These are phyloP conservation scores for Spiraea crenata DNA, from an alignment of 331 rosid genomes.

Conservation along the genomic window DNA sequence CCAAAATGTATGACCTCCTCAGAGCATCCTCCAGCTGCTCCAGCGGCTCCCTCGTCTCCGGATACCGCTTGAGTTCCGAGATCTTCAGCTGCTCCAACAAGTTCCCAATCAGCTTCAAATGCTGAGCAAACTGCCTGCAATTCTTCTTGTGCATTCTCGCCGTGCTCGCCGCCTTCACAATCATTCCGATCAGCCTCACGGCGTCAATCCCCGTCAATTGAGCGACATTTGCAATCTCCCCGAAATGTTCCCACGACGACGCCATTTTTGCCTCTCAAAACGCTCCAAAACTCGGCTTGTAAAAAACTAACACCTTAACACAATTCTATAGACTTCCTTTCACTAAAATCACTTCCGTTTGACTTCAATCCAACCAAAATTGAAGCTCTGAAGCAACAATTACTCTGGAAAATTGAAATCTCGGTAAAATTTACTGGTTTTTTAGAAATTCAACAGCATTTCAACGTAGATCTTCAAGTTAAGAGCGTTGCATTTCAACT, in stretches of 20 bases:
- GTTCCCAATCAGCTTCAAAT: slow-evolving; percentile 86
- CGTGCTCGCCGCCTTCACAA: slow-evolving; percentile 79
- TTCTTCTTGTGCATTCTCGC: slow-evolving; percentile 96
- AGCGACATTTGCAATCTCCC: slow-evolving; percentile 78
- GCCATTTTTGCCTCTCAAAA: slow-evolving; percentile 46
- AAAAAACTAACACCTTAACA: slow-evolving; percentile 3
- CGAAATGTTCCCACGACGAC: slow-evolving; percentile 72
- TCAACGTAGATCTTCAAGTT: slow-evolving; percentile 45
- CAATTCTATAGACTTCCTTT: not conserved
- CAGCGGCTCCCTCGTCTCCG: slow-evolving; percentile 93
- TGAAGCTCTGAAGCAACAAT: not conserved
- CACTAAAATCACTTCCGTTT: not conserved
- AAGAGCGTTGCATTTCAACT: slow-evolving; percentile 34
- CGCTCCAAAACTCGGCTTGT: slow-evolving; percentile 3
- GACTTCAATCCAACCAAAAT: not conserved
- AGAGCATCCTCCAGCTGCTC: slow-evolving; percentile 97
- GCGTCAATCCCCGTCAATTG: slow-evolving; percentile 91
- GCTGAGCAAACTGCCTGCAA: slow-evolving; percentile 88
- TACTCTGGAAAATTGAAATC: slow-evolving; percentile 1
- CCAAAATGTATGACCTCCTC: slow-evolving; percentile 78
- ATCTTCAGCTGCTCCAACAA: slow-evolving; percentile 92
- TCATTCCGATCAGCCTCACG: slow-evolving; percentile 71
- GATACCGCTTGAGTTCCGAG: slow-evolving; percentile 89
- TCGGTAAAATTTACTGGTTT: slow-evolving; percentile 30
- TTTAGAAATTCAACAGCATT: slow-evolving; percentile 37